Evolutionary conservation across 208 protist species (phyloP).

Genomic region (Leishmania martiniquensis): DNA sequence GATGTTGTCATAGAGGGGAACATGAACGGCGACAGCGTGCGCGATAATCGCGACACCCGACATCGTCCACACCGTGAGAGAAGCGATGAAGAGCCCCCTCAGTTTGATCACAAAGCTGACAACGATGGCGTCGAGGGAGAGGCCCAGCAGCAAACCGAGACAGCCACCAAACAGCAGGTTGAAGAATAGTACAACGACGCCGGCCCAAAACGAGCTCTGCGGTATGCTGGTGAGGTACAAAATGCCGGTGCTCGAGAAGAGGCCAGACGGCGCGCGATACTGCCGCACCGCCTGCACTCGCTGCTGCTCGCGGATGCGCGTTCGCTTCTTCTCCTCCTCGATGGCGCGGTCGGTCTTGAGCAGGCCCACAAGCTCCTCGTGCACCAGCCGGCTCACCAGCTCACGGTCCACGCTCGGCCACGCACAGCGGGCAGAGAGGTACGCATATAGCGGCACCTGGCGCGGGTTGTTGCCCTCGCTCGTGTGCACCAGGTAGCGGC

Average conservation of each 20-base stretch:
- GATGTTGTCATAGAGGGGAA: not conserved
- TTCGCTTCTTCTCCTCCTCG: constrained; percentile 29
- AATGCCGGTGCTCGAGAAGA: constrained; percentile 58
- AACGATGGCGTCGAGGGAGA: not conserved
- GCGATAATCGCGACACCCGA: not conserved
- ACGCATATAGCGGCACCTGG: constrained; percentile 62
- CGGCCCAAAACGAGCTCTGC: constrained; percentile 54
- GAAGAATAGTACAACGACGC: constrained; percentile 38
- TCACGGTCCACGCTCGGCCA: constrained; percentile 60
- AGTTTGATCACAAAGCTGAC: not conserved
- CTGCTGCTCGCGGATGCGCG: constrained; percentile 12
- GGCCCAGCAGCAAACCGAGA: not conserved
- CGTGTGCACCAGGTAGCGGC: constrained; percentile 82
- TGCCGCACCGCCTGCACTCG: constrained; percentile 22
- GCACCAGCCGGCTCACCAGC: constrained; percentile 45
- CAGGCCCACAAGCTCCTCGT: constrained; percentile 66
- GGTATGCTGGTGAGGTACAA: constrained; percentile 67
- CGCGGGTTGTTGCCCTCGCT: constrained; percentile 76
- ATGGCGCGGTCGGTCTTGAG: constrained; percentile 62
- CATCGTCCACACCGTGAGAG: not conserved
- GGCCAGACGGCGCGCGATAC: constrained; percentile 42
- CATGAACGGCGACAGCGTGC: not conserved
- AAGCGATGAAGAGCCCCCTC: not conserved
- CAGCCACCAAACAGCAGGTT: not conserved
- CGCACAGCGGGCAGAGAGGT: constrained; percentile 53